These are phyloP conservation scores for Salix brachista DNA, from an alignment of 345 rosid genomes.

Conservation along the genomic window DNA sequence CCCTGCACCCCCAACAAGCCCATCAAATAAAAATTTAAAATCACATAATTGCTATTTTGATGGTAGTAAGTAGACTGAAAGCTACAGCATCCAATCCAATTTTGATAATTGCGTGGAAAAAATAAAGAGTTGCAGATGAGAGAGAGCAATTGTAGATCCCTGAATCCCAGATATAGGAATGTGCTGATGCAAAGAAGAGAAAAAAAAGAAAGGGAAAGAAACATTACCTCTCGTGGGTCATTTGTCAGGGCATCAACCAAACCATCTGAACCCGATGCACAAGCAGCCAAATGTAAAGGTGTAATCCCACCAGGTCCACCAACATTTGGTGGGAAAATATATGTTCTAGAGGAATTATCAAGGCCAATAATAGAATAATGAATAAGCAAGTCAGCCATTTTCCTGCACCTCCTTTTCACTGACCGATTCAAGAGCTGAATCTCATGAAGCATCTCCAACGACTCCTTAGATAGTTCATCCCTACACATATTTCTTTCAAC, in stretches of 20 bases:
- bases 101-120: background rate
- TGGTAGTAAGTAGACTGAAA: background rate
- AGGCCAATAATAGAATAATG: slow-evolving; percentile 33
- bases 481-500: slow-evolving; percentile 46
- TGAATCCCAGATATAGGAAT: background rate
- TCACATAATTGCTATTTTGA: background rate
- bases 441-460: slow-evolving; percentile 52
- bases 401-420: slow-evolving; percentile 61
- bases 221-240: slow-evolving; percentile 75
- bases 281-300: slow-evolving; percentile 84
- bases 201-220: background rate
- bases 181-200: background rate
- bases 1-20: background rate
- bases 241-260: slow-evolving; percentile 69
- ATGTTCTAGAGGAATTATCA: slow-evolving; percentile 27
- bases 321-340: slow-evolving; percentile 58
- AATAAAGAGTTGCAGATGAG: background rate
- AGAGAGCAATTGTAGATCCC: background rate
- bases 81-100: background rate
- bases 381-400: slow-evolving; percentile 65
- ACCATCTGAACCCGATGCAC: slow-evolving; percentile 57
- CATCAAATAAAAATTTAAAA: background rate
- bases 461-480: slow-evolving; percentile 43
- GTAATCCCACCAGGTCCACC: slow-evolving; percentile 75
- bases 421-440: slow-evolving; percentile 71